Base-by-base conservation (phyloP, 208 protist species). In the Herpetomonas muscarum region DNA sequence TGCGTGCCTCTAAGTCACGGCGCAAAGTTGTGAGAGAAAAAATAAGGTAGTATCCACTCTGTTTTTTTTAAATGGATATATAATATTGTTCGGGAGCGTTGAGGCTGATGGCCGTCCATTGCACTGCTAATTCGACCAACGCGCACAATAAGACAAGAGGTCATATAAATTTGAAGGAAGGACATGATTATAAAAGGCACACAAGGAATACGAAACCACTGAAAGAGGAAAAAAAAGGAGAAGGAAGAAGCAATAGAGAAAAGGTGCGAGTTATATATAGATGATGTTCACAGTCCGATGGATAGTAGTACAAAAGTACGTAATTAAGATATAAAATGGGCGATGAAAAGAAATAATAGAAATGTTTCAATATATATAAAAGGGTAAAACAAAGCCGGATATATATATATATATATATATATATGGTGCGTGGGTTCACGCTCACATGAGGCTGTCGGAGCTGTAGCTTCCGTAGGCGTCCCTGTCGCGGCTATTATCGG, bases 401-500 rank as follows among this genome's bases (percentile, higher is more conserved):
- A 52, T 31, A 52, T 52, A 52, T 52, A 52, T 52, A 52, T 52
- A 52, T 52, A 52, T 52, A 52, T 31, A 12, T 37, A 21, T 55
- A 46, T 7, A 36, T 15, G 32, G 10, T 34, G 26, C 29, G 13
- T 39, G 26, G 6, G 15, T n/a, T n/a, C n/a, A n/a, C n/a, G n/a
- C n/a, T n/a, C n/a, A n/a, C n/a, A n/a, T n/a, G n/a, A n/a, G n/a
- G n/a, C n/a, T n/a, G n/a, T n/a, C n/a, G n/a, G n/a, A n/a, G n/a
- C n/a, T n/a, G n/a, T n/a, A n/a, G n/a, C n/a, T n/a, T n/a, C n/a
- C n/a, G n/a, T n/a, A n/a, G n/a, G n/a, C n/a, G n/a, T n/a, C n/a
- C n/a, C n/a, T n/a, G n/a, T n/a, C n/a, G n/a, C n/a, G n/a, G n/a
- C n/a, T n/a, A n/a, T n/a, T n/a, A n/a, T n/a, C n/a, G n/a, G n/a